phyloP scores from a whole-genome alignment of 345 rosid genomes.

The Hevea brasiliensis region DNA sequence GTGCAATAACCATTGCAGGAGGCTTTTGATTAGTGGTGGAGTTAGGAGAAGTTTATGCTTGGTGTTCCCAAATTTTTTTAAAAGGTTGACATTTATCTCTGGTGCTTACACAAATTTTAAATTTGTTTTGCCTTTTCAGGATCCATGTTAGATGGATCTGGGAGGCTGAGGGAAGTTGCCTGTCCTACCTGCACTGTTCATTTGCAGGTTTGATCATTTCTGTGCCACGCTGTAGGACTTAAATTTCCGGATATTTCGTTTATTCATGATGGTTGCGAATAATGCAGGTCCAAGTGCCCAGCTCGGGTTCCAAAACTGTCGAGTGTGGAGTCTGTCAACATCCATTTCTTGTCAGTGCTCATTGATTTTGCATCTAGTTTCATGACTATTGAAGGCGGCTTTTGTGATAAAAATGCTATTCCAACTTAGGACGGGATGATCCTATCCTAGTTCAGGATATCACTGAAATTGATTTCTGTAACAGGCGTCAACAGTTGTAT shows the following conservation, averaged over 20 bases:
- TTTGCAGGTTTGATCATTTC: conserved; percentile 63
- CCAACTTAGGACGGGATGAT: background rate
- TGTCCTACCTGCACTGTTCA: conserved; percentile 99
- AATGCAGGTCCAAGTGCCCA: conserved; percentile 94
- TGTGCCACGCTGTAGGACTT: background rate
- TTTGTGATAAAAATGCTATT: background rate
- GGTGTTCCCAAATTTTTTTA: background rate
- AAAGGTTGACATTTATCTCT: background rate
- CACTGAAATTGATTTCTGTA: background rate
- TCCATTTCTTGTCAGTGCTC: conserved; percentile 91
- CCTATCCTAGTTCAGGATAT: background rate
- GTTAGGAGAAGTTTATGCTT: background rate
- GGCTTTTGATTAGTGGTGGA: background rate
- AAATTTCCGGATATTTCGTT: background rate
- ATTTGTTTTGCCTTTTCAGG: conserved; percentile 38
- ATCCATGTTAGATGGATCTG: conserved; percentile 63
- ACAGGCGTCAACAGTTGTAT: background rate
- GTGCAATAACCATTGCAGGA: too few relatives aligned
- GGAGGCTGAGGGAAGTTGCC: conserved; percentile 92
- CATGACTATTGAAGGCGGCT: background rate
- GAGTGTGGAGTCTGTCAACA: conserved; percentile 99
- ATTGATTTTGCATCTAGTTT: conserved; percentile 33
- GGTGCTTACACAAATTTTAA: background rate
- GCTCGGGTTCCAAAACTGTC: conserved; percentile 96
- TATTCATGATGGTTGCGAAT: background rate